Conservation (phyloP, 148 eudicot species). For the Rhododendron simsii region DNA sequence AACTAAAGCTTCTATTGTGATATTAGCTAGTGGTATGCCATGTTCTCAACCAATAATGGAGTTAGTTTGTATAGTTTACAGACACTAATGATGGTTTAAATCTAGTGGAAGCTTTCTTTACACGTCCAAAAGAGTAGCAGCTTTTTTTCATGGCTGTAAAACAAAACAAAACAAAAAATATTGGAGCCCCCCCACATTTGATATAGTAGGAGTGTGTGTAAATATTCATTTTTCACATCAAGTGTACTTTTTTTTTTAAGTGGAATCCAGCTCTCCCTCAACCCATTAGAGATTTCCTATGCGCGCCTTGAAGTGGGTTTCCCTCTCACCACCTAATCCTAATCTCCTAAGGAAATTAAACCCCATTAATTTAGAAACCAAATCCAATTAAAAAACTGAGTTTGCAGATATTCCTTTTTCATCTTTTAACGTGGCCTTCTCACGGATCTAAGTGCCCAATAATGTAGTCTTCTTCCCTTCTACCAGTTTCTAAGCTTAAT, state of each 20-base stretch:
- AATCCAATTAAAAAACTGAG: slow-evolving; percentile 9
- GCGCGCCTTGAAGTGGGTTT: slow-evolving; percentile 32
- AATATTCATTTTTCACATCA: slow-evolving; percentile 42
- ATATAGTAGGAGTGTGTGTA: slow-evolving; percentile 8
- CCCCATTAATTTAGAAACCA: slow-evolving; percentile 18
- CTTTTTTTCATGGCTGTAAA: slow-evolving; percentile 29
- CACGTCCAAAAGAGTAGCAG: slow-evolving; percentile 40
- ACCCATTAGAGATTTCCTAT: slow-evolving; percentile 18
- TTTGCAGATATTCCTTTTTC: slow-evolving; percentile 9
- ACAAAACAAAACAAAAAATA: slow-evolving; percentile 1
- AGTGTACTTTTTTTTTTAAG: slow-evolving; percentile 24
- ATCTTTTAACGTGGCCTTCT: slow-evolving; percentile 40
- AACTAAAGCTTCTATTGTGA: not conserved
- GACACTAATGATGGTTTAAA: slow-evolving; percentile 34
- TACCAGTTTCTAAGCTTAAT: slow-evolving; percentile 4
- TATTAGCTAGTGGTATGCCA: not conserved
- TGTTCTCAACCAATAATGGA: slow-evolving; percentile 41
- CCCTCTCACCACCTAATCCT: slow-evolving; percentile 46
- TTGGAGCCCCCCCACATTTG: slow-evolving; percentile 32
- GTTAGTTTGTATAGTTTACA: slow-evolving; percentile 3
- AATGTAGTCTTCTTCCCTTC: slow-evolving; percentile 8
- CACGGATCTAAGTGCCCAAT: slow-evolving; percentile 47
- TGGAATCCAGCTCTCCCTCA: slow-evolving; percentile 72
- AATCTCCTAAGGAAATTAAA: slow-evolving; percentile 3
- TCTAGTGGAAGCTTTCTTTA: slow-evolving; percentile 54